Conservation (phyloP, 2,329 filamentous ascomycete genomes). For the Plenodomus biglobosus region DNA sequence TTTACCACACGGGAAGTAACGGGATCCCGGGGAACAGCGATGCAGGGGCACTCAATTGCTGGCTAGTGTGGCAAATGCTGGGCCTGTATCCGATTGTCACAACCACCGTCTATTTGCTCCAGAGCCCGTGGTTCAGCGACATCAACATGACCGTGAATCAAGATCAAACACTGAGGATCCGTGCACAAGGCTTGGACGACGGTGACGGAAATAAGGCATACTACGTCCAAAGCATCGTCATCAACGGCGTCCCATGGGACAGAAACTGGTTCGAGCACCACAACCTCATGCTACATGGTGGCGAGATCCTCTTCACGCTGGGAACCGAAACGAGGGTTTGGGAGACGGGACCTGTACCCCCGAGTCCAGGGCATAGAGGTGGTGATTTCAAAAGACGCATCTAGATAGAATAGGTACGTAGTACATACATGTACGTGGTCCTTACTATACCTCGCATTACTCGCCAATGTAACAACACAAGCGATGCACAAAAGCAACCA, state of each 20-base stretch:
- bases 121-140: conserved; percentile 50
- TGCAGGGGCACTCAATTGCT: conserved; percentile 53
- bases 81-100: conserved; percentile 54
- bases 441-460: too few relatives aligned
- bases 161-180: conserved; percentile 50
- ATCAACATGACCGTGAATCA: conserved; percentile 43
- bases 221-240: conserved; percentile 57
- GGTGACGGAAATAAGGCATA: conserved; percentile 50
- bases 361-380: conserved; percentile 37
- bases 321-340: conserved; percentile 31
- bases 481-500: too few relatives aligned
- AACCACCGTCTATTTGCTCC: conserved; percentile 51
- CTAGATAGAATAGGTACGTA: too few relatives aligned
- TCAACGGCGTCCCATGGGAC: conserved; percentile 56
- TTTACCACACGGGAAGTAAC: conserved; percentile 44
- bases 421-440: too few relatives aligned
- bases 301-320: conserved; percentile 39
- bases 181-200: conserved; percentile 42
- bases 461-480: too few relatives aligned
- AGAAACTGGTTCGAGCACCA: conserved; percentile 60
- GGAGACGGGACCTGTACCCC: conserved; percentile 39
- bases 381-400: too few relatives aligned
- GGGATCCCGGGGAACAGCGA: conserved; percentile 53
- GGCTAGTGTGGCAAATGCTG: conserved; percentile 55
- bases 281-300: conserved; percentile 46